These are phyloP conservation scores for Mucor piriformis DNA, from an alignment of 371 early-diverging fungal genomes.

Conservation along the genomic window DNA sequence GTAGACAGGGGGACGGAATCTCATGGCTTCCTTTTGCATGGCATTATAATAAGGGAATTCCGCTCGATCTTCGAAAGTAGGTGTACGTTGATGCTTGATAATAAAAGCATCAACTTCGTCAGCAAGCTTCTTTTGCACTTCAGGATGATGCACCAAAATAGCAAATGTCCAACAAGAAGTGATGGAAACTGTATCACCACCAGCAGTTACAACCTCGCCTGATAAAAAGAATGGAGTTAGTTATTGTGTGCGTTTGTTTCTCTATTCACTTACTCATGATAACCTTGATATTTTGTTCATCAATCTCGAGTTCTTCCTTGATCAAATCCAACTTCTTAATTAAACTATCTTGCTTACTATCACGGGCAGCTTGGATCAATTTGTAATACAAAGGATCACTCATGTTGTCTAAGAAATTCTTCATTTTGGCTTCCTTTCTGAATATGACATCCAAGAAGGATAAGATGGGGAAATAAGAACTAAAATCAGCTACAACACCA, in stretches of 20 bases:
- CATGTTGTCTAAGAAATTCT: neutral
- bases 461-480: slow-evolving; percentile 12
- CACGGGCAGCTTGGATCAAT: slow-evolving; percentile 7
- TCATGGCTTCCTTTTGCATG: slow-evolving; percentile 32
- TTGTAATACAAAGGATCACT: neutral
- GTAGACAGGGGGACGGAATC: slow-evolving; percentile 29
- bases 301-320: slow-evolving; percentile 9
- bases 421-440: slow-evolving; percentile 9
- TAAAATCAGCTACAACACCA: neutral
- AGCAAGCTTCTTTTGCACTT: slow-evolving; percentile 18
- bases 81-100: slow-evolving; percentile 17
- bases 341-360: slow-evolving; percentile 9
- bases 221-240: neutral
- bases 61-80: slow-evolving; percentile 21
- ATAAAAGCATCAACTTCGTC: slow-evolving; percentile 25
- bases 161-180: slow-evolving; percentile 17
- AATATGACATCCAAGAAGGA: slow-evolving; percentile 20
- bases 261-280: slow-evolving; percentile 26
- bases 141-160: slow-evolving; percentile 17
- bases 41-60: slow-evolving; percentile 29
- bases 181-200: slow-evolving; percentile 7
- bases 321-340: slow-evolving; percentile 14
- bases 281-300: slow-evolving; percentile 14
- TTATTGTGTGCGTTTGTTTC: neutral
- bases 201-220: slow-evolving; percentile 21